A percentile compares a stretch with the other conserved stretches of the same genome.
Conservation (phyloP, 495 filamentous ascomycete species). For the Penicillium cosmopolitanum region DNA sequence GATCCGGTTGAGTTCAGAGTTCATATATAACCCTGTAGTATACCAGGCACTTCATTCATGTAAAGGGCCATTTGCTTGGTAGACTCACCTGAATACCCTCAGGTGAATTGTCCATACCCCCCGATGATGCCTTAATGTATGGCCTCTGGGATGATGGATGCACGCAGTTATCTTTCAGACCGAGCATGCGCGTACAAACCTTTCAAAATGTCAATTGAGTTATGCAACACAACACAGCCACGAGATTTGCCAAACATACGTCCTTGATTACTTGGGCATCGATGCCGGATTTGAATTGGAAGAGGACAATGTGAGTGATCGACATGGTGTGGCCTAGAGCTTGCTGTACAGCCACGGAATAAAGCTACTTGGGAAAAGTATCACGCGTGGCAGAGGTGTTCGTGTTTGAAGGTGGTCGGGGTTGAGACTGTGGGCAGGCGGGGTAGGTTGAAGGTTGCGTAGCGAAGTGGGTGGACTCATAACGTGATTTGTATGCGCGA, state of each 20-base stretch:
- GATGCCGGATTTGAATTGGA: constrained; percentile 59
- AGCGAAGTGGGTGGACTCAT: not conserved
- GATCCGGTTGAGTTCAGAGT: not conserved
- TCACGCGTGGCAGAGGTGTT: not conserved
- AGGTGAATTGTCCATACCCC: constrained; percentile 64
- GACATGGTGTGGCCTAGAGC: constrained; percentile 39
- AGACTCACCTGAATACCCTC: constrained; percentile 64
- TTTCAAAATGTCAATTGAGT: constrained; percentile 7
- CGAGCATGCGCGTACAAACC: constrained; percentile 41
- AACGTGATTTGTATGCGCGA: no score
- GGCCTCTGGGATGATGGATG: constrained; percentile 45
- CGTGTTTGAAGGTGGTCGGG: not conserved
- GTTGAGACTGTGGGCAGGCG: not conserved
- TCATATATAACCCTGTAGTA: not conserved
- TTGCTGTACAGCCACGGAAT: not conserved
- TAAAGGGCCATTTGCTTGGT: not conserved
- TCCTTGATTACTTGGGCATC: constrained; percentile 46
- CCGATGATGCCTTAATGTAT: constrained; percentile 58
- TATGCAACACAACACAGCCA: not conserved
- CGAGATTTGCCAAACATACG: constrained; percentile 37
- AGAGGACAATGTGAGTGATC: constrained; percentile 64
- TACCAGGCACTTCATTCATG: not conserved
- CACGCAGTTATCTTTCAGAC: constrained; percentile 44
- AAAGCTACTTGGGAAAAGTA: not conserved
- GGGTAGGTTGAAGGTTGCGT: not conserved